Evolutionary conservation across 805 yeast genomes (phyloP), one percentile per base, ranked within the genome.

Genomic region (Barnettozyma populi): DNA sequence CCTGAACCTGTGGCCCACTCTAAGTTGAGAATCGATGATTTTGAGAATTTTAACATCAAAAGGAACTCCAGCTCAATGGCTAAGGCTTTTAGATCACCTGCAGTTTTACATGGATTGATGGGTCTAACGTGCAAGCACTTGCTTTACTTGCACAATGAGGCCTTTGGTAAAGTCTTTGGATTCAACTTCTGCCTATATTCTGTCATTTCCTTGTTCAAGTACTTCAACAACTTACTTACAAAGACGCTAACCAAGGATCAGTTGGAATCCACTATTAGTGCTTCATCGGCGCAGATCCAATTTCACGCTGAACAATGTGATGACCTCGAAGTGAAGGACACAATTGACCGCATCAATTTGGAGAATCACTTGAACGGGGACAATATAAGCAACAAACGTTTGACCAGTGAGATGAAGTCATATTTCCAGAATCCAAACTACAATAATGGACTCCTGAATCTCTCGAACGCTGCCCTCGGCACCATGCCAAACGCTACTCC

Each of bases 21-120:
- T 11, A 41, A 29, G 19, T 19, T 56, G 19, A 39, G 36, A 4
- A 40, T 54, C 14, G 35, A 45, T 20, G 55, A 52, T 20, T 32
- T 60, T 18, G 64, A 60, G 42, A 20, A 44, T 6, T 42, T 55
- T 16, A 50, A 55, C 19, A 38, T 47, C 21, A 29, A 29, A 9
- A 44, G 50, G 19, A 39, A n/a, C 3, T 16, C 34, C 11, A 20
- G 36, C 13, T n/a, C 31, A 5, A 31, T 53, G 13, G 49, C 53
- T 16, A 46, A 29, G 20, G 41, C 48, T 6, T 32, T 52, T 3
- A 49, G 44, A 36, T 44, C 50, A 5, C 51, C 55, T 7, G 39
- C 47, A 2, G 51, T 53, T 16, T 35, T 53, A 7, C 55, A 49
- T 45, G 57, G 52, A 2, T 31, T 53, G 10, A 38, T 45, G 25